Percentiles rank a stretch among this genome's conserved stretches.
Evolutionary conservation across 2,329 filamentous ascomycete species (phyloP).

Genomic region (Aspergillus sojae): DNA sequence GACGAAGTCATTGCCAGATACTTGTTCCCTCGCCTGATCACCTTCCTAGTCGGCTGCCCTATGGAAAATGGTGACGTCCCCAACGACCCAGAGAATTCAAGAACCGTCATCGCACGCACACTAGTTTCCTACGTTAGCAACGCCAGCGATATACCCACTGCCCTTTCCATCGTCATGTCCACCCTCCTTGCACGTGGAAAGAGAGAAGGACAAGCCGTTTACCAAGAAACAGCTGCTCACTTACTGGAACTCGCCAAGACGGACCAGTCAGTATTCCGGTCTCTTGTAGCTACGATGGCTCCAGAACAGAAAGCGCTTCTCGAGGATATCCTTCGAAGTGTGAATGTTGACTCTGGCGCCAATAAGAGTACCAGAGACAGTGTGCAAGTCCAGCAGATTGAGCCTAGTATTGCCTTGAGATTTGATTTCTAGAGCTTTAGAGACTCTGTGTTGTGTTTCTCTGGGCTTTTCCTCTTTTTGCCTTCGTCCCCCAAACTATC

Average conservation of each 20-base stretch:
- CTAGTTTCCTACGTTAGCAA: slow-evolving; percentile 70
- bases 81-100: slow-evolving; percentile 73
- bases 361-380: slow-evolving; percentile 44
- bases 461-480: neutral
- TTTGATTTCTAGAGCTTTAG: slow-evolving; percentile 73
- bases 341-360: slow-evolving; percentile 51
- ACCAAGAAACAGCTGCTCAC: slow-evolving; percentile 73
- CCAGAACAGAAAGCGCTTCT: slow-evolving; percentile 73
- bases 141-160: slow-evolving; percentile 44
- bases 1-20: slow-evolving; percentile 75
- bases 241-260: slow-evolving; percentile 79
- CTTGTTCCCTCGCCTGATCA: slow-evolving; percentile 73
- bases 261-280: slow-evolving; percentile 73
- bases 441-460: neutral
- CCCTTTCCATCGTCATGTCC: slow-evolving; percentile 76
- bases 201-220: slow-evolving; percentile 60
- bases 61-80: slow-evolving; percentile 61
- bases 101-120: slow-evolving; percentile 70
- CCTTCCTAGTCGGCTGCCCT: slow-evolving; percentile 64
- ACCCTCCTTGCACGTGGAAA: slow-evolving; percentile 73
- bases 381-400: slow-evolving; percentile 49
- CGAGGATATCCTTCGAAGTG: slow-evolving; percentile 73
- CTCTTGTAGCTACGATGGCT: slow-evolving; percentile 71
- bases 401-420: slow-evolving; percentile 87
- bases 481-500: neutral